Evolutionary conservation across 2,329 filamentous ascomycete genomes (phyloP), one percentile per base, ranked within the genome.

Genomic region (Xylaria arbuscula): DNA sequence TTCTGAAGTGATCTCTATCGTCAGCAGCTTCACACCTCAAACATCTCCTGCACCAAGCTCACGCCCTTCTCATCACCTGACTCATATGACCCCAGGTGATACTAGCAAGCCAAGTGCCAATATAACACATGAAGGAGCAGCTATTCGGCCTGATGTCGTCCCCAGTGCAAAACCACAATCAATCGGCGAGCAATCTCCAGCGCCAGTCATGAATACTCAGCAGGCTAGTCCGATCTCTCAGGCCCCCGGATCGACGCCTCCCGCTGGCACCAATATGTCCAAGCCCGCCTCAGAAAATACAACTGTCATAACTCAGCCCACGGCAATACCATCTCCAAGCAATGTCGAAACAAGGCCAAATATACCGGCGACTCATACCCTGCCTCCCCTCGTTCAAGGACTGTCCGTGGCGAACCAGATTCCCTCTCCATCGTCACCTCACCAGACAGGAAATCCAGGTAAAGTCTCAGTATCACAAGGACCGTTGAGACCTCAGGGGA

Each of bases 1-100:
- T 51, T 70, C 66, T 17, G 70, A 71, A 54, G 65, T 66, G 50
- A 72, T 72, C 11, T 72, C 70, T 19, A 61, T 56, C 34, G 62
- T 72, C 28, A 62, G 64, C 19, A 68, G 48, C 38, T 63, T 68
- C 15, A 64, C 66, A 15, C 51, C 60, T 24, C 65, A 73, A 63
- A 28, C 19, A n/a, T 56, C 60, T n/a, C 34, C 64, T 28, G 19
- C 24, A 24, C 42, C 61, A 56, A 24, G 22, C 42, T 59, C 61
- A 11, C 56, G n/a, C 38, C 54, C 38, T 32, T 53, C 40, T 57
- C 58, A 57, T 2, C 57, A 42, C 11, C 38, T 51, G 19, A 22
- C 24, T 4, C 54, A 68, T 13, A n/a, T 34, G 42, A 10, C 15
- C 56, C 11, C 32, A 6, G 62, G n/a, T 6, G 47, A 34, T 32